phyloP scores from a whole-genome alignment of 768 basidiomycete genomes.

The Rhizopogon roseolus region DNA sequence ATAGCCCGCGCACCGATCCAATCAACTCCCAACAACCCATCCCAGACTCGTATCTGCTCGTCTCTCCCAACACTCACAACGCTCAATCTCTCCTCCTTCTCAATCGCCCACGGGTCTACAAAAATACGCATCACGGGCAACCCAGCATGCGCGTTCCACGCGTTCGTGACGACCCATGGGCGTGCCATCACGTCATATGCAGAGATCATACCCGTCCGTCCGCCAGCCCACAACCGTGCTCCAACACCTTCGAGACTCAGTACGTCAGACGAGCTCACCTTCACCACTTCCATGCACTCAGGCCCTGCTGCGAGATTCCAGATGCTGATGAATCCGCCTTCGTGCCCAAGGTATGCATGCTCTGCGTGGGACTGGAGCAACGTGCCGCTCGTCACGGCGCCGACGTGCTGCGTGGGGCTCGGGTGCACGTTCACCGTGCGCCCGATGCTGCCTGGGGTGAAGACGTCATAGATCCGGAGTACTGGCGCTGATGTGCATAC shows the following conservation, averaged over 20 bases:
- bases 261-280: conserved; percentile 78
- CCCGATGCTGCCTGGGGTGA: conserved; percentile 51
- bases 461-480: conserved; percentile 77
- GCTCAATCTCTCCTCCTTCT: conserved; percentile 57
- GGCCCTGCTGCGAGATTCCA: conserved; percentile 64
- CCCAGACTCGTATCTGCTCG: conserved; percentile 78
- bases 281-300: conserved; percentile 68
- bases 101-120: conserved; percentile 75
- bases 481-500: conserved; percentile 53
- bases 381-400: conserved; percentile 79
- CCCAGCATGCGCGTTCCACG: conserved; percentile 76
- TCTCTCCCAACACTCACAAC: conserved; percentile 77
- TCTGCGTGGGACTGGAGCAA: conserved; percentile 64
- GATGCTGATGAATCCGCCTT: conserved; percentile 84
- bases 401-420: conserved; percentile 65
- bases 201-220: conserved; percentile 73
- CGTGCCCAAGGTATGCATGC: conserved; percentile 82
- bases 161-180: conserved; percentile 86
- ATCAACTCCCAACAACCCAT: conserved; percentile 78
- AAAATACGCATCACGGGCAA: conserved; percentile 59
- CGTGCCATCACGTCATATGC: conserved; percentile 70
- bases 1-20: conserved; percentile 70
- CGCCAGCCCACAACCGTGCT: conserved; percentile 82
- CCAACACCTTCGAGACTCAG: conserved; percentile 82
- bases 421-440: conserved; percentile 31